Conservation (phyloP, 345 rosid genomes). For the Turritis glabra region DNA sequence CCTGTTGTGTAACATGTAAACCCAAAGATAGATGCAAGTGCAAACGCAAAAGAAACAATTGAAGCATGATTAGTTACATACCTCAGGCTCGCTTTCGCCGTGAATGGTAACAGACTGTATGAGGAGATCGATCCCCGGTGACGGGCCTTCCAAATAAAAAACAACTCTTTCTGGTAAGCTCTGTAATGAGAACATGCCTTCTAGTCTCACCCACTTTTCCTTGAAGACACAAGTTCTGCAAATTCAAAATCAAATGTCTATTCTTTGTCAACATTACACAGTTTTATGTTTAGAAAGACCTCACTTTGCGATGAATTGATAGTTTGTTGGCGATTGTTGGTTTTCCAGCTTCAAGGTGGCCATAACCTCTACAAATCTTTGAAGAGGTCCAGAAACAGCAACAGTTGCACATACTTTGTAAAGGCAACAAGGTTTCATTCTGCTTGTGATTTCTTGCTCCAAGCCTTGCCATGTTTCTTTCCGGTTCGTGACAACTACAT, state of each 20-base stretch:
- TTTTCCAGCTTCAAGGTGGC: conserved; percentile 79
- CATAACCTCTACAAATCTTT: conserved; percentile 58
- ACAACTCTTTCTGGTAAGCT: conserved; percentile 58
- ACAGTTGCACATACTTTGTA: conserved; percentile 70
- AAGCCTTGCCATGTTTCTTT: conserved; percentile 92
- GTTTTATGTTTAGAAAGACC: not conserved
- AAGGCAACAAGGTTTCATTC: conserved; percentile 51
- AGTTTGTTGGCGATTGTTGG: conserved; percentile 50
- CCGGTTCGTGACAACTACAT: conserved; percentile 65
- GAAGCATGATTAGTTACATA: conserved; percentile 23
- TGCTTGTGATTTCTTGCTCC: conserved; percentile 83
- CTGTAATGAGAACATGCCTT: conserved; percentile 75
- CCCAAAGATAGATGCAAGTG: not conserved
- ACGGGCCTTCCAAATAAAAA: conserved; percentile 90
- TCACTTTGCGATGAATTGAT: conserved; percentile 78
- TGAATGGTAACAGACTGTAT: conserved; percentile 65
- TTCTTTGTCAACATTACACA: conserved; percentile 45
- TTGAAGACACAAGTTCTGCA: conserved; percentile 70
- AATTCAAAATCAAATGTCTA: conserved; percentile 39
- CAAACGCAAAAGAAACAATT: not conserved
- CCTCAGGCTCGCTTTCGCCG: conserved; percentile 45
- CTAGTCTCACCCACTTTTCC: conserved; percentile 71
- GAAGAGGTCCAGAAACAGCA: conserved; percentile 65
- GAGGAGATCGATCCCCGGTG: conserved; percentile 72
- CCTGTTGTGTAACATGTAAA: not conserved